A percentile compares a stretch with the other conserved stretches of the same genome.
Evolutionary conservation across 257 asterid genomes (phyloP).

Genomic region (Capsicum baccatum): DNA sequence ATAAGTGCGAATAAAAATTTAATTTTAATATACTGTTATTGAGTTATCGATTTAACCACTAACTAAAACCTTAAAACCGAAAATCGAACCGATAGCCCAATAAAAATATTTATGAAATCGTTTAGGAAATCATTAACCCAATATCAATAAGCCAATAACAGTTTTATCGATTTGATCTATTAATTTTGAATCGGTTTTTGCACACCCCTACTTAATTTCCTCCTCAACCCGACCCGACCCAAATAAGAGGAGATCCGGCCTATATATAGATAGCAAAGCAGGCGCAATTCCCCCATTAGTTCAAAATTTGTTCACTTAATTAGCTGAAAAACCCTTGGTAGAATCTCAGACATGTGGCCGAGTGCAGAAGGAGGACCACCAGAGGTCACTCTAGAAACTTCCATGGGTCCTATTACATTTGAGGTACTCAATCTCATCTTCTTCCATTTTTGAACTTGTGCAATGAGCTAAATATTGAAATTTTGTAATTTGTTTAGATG

Average conservation of each 20-base stretch:
- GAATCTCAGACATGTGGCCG: constrained; percentile 43
- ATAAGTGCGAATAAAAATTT: too few relatives aligned
- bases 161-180: too few relatives aligned
- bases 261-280: background rate
- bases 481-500: constrained; percentile 49
- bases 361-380: constrained; percentile 79
- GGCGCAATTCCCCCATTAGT: background rate
- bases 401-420: constrained; percentile 87
- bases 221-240: too few relatives aligned
- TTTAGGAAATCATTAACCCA: too few relatives aligned
- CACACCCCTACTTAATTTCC: too few relatives aligned
- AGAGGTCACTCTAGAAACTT: constrained; percentile 92
- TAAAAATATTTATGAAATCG: too few relatives aligned
- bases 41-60: too few relatives aligned
- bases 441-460: background rate
- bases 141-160: too few relatives aligned
- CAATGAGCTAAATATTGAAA: background rate
- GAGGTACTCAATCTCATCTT: constrained; percentile 47
- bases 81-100: too few relatives aligned
- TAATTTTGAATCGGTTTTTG: too few relatives aligned
- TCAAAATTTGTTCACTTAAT: background rate
- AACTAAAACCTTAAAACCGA: too few relatives aligned
- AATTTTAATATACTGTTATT: too few relatives aligned
- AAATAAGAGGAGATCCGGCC: background rate
- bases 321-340: background rate